A percentile compares a stretch with the other conserved stretches of the same genome.
phyloP scores from a whole-genome alignment of 768 basidiomycete species.

The Tremella fuciformis region DNA sequence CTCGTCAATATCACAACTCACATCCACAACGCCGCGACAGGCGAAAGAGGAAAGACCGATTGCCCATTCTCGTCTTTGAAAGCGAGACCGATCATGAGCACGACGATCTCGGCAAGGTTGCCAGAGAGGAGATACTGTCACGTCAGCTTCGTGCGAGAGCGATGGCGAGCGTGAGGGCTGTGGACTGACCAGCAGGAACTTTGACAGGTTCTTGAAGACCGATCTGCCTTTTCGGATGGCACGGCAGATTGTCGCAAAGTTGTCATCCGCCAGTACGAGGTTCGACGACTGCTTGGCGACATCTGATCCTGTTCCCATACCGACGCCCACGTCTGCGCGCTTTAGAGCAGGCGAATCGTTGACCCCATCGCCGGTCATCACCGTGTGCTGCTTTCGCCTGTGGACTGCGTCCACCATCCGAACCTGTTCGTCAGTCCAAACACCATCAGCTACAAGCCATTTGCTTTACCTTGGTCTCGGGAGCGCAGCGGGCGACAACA shows the following conservation, averaged over 20 bases:
- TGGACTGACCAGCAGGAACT: conserved; percentile 56
- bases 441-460: conserved; percentile 53
- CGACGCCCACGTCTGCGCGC: conserved; percentile 62
- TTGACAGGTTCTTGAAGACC: conserved; percentile 61
- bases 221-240: conserved; percentile 67
- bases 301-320: conserved; percentile 62
- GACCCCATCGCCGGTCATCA: conserved; percentile 63
- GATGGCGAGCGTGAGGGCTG: too few species aligned
- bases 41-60: conserved; percentile 62
- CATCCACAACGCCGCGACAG: conserved; percentile 55
- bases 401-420: conserved; percentile 60
- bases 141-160: background rate
- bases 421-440: conserved; percentile 54
- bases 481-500: conserved; percentile 63
- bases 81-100: conserved; percentile 60
- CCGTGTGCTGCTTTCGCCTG: conserved; percentile 59
- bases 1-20: conserved; percentile 1
- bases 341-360: conserved; percentile 64
- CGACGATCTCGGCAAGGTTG: conserved; percentile 61
- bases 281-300: conserved; percentile 66
- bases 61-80: conserved; percentile 58
- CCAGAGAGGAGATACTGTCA: conserved; percentile 56
- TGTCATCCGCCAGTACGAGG: conserved; percentile 64
- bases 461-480: conserved; percentile 46
- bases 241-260: conserved; percentile 64